Percentiles rank a stretch among this genome's conserved stretches.
Conservation (phyloP, 129 eudicot species). For the Helianthus annuus region HanXRQr2.0-SUNRISE NC_035436.2:163109675-163110174, state of each 20-base stretch:
- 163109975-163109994: too few species aligned
- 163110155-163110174: too few species aligned
- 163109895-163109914: slow-evolving; percentile 41
- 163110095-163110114: too few species aligned
- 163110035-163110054: too few species aligned
- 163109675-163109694: slow-evolving; percentile 60
- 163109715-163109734: slow-evolving; percentile 50
- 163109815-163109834: slow-evolving; percentile 60
- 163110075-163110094: too few species aligned
- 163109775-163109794: slow-evolving; percentile 87
- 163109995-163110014: too few species aligned
- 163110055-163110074: too few species aligned
- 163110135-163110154: not conserved
- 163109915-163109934: slow-evolving; percentile 79
- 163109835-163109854: slow-evolving; percentile 90
- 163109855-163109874: slow-evolving; percentile 84
- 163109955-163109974: too few species aligned
- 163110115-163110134: too few species aligned
- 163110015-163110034: too few species aligned
- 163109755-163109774: slow-evolving; percentile 69
- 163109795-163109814: slow-evolving; percentile 55
- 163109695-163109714: slow-evolving; percentile 70
- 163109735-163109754: slow-evolving; percentile 83
- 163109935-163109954: not conserved
- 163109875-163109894: slow-evolving; percentile 39